phyloP scores from a whole-genome alignment of 2,329 filamentous ascomycete species.

The Dothistroma septosporum region DNA sequence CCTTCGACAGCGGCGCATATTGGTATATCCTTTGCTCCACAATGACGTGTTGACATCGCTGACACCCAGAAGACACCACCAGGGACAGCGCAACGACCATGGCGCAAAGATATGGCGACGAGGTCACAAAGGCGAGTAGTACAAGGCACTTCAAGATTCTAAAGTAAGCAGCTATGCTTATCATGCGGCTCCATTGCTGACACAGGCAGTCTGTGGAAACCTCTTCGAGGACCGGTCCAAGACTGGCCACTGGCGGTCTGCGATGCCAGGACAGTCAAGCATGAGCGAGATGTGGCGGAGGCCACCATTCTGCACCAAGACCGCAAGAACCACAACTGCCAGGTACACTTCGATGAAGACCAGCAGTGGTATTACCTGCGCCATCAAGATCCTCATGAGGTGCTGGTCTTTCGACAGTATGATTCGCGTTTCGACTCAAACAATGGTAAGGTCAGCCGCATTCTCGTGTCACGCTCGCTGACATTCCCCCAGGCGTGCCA shows the following conservation, averaged over 20 bases:
- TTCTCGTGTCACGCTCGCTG: not conserved
- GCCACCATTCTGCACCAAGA: conserved; percentile 3
- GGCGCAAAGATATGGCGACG: not conserved
- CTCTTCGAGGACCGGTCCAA: conserved; percentile 1
- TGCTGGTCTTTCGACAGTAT: conserved; percentile 8
- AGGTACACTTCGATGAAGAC: not conserved
- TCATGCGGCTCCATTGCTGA: not conserved
- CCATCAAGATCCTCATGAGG: not conserved
- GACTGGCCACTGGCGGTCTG: conserved; percentile 10
- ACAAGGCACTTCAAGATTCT: conserved; percentile 6
- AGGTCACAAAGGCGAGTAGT: not conserved
- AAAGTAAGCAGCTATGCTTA: conserved; percentile 8
- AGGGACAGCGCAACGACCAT: not conserved
- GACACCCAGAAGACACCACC: not conserved
- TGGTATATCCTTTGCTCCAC: not conserved
- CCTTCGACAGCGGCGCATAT: conserved; percentile 10
- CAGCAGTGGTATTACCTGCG: conserved; percentile 7
- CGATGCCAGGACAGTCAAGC: conserved; percentile 1
- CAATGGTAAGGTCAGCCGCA: not conserved
- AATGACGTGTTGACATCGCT: not conserved
- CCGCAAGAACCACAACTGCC: conserved; percentile 9
- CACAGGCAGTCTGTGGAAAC: conserved; percentile 8
- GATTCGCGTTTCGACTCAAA: not conserved
- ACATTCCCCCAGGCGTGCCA: not conserved
- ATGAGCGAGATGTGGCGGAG: not conserved